Percentiles rank a stretch among this genome's conserved stretches.
phyloP scores from a whole-genome alignment of 2,329 filamentous ascomycete species.

The Aspergillus neotritici region DNA sequence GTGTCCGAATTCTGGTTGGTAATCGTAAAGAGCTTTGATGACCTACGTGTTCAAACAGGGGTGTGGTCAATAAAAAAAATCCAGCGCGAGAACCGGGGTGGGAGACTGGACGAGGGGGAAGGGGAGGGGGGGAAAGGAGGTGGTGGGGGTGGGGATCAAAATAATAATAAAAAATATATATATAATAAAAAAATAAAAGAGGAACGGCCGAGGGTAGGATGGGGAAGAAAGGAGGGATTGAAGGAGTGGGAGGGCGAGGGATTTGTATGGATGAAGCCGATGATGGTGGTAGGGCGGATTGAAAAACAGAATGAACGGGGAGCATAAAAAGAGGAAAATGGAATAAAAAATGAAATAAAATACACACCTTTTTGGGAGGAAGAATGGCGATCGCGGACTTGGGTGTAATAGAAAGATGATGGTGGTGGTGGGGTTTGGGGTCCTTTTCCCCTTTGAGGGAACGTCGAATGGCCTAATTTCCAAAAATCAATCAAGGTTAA shows the following conservation, averaged over 20 bases:
- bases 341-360: conserved; percentile 22
- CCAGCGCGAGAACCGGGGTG: conserved; percentile 2
- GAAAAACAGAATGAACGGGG: conserved; percentile 5
- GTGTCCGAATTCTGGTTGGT: conserved; percentile 63
- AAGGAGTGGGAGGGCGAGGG: conserved; percentile 3
- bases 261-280: background rate
- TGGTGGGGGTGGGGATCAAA: background rate
- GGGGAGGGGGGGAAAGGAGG: conserved; percentile 2
- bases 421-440: conserved; percentile 44
- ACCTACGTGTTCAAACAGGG: conserved; percentile 54
- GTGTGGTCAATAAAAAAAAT: conserved; percentile 12
- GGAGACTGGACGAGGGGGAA: conserved; percentile 1
- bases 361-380: conserved; percentile 79
- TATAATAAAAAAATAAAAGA: conserved; percentile 3
- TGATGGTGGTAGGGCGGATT: conserved; percentile 3
- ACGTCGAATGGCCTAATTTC: conserved; percentile 65
- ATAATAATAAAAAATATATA: conserved; percentile 3
- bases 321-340: conserved; percentile 3
- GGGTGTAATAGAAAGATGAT: conserved; percentile 68
- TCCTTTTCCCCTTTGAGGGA: conserved; percentile 88
- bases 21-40: conserved; percentile 94
- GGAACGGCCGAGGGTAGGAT: background rate
- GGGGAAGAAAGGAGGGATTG: background rate
- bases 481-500: conserved; percentile 1
- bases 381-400: conserved; percentile 86